Conservation (phyloP, 352 stramenopile genomes). For the Globisporangium apiculatum region DNA sequence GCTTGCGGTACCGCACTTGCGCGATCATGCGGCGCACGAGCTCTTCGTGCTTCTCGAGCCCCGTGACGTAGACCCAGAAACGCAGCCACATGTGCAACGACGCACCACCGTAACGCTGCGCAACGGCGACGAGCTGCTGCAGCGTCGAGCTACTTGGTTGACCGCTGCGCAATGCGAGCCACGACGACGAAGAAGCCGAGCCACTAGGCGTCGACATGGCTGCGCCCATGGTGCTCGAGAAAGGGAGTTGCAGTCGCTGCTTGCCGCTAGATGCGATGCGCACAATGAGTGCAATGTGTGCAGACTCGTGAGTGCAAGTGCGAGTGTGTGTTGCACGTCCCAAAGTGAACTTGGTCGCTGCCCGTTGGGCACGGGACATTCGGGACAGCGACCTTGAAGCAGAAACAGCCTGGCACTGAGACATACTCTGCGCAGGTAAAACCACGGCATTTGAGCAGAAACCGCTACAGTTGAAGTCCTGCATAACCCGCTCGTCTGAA, state of each 20-base stretch:
- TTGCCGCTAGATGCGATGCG: neutral
- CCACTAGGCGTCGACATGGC: neutral
- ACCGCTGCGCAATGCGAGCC: neutral
- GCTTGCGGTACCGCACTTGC: slow-evolving; percentile 49
- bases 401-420: too few species aligned
- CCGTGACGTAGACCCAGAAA: slow-evolving; percentile 77
- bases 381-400: too few species aligned
- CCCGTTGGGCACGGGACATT: too few species aligned
- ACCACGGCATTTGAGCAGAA: too few species aligned
- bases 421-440: too few species aligned
- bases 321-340: too few species aligned
- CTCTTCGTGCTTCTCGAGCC: slow-evolving; percentile 54
- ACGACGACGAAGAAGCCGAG: neutral
- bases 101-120: slow-evolving; percentile 18
- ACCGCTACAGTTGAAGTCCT: too few species aligned
- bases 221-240: neutral
- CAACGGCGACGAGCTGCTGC: slow-evolving; percentile 13
- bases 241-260: too few species aligned
- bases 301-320: too few species aligned
- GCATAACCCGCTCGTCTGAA: neutral
- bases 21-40: slow-evolving; percentile 33
- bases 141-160: neutral
- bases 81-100: slow-evolving; percentile 51
- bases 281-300: too few species aligned
- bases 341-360: too few species aligned